A percentile compares a stretch with the other conserved stretches of the same genome.
phyloP scores from a whole-genome alignment of 2,329 filamentous ascomycete species.

The Lasiodiplodia sp. region DNA sequence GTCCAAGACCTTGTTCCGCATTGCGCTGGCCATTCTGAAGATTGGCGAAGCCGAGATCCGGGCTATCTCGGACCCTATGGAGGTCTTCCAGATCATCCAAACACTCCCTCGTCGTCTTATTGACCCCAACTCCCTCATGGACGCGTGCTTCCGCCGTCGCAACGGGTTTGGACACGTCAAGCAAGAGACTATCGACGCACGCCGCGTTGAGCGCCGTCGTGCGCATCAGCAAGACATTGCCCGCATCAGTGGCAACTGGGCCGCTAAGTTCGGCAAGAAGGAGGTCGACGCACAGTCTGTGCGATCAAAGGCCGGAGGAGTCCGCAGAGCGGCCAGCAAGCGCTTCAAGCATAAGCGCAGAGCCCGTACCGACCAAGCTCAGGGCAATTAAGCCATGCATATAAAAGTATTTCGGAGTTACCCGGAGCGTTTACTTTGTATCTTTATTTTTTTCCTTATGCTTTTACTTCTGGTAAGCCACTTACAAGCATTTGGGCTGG shows the following conservation, averaged over 20 bases:
- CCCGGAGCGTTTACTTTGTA: conserved; percentile 13
- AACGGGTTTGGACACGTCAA: conserved; percentile 83
- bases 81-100: conserved; percentile 95
- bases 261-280: conserved; percentile 16
- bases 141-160: conserved; percentile 80
- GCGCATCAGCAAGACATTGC: conserved; percentile 30
- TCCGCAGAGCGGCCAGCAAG: conserved; percentile 23
- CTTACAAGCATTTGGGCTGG: conserved; percentile 23
- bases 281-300: conserved; percentile 12
- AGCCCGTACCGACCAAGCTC: conserved; percentile 24
- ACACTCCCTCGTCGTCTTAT: conserved; percentile 80
- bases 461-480: conserved; percentile 15
- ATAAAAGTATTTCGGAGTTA: conserved; percentile 15
- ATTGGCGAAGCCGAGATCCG: conserved; percentile 82
- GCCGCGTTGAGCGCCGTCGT: conserved; percentile 67
- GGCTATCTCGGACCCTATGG: conserved; percentile 83
- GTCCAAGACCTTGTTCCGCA: conserved; percentile 89
- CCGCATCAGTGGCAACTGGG: conserved; percentile 29
- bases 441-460: conserved; percentile 4
- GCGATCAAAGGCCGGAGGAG: conserved; percentile 12
- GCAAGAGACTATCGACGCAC: conserved; percentile 80
- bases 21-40: conserved; percentile 91
- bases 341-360: conserved; percentile 26
- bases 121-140: conserved; percentile 82
- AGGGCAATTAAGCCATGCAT: conserved; percentile 17